Percentiles rank a stretch among this genome's conserved stretches.
These are phyloP conservation scores for Geosmithia putterillii DNA, from an alignment of 2,329 filamentous ascomycete genomes.

Conservation along the genomic window DNA sequence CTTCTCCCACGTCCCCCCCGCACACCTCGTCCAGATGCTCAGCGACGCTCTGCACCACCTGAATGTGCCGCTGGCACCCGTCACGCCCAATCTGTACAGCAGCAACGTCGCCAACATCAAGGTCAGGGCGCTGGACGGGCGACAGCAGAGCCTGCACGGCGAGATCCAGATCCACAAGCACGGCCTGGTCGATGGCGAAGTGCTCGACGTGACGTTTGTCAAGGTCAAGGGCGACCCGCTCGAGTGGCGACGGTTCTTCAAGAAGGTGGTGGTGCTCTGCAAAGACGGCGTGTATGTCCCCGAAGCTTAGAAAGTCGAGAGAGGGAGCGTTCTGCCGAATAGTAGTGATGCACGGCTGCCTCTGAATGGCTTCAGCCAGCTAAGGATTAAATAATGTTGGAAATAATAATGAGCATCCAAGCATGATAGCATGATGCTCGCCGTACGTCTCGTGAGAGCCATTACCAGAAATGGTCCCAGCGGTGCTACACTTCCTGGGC, in stretches of 20 bases:
- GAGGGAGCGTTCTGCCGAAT: slow-evolving; percentile 1
- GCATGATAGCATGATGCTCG: no score
- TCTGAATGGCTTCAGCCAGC: no score
- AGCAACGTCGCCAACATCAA: slow-evolving; percentile 53
- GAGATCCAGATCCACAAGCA: slow-evolving; percentile 63
- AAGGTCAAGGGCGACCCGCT: slow-evolving; percentile 93
- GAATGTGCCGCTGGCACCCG: slow-evolving; percentile 59
- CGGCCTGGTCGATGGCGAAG: slow-evolving; percentile 42
- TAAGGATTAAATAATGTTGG: no score
- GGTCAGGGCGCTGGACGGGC: slow-evolving; percentile 61
- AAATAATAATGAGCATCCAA: no score
- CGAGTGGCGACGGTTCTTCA: slow-evolving; percentile 95
- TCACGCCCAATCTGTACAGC: slow-evolving; percentile 30
- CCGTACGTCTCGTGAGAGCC: no score
- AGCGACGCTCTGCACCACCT: slow-evolving; percentile 73
- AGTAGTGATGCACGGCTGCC: no score
- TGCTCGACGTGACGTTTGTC: slow-evolving; percentile 80
- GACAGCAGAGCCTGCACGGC: slow-evolving; percentile 61
- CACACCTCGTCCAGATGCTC: slow-evolving; percentile 68
- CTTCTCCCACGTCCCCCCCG: slow-evolving; percentile 68
- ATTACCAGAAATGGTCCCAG: no score
- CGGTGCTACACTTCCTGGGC: background rate
- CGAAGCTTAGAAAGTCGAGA: slow-evolving; percentile 19
- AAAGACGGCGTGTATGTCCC: slow-evolving; percentile 65
- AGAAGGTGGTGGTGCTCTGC: slow-evolving; percentile 80